Percentiles rank a stretch among this genome's conserved stretches.
Conservation (phyloP, 768 basidiomycete genomes). For the Suillus occidentalis region DNA sequence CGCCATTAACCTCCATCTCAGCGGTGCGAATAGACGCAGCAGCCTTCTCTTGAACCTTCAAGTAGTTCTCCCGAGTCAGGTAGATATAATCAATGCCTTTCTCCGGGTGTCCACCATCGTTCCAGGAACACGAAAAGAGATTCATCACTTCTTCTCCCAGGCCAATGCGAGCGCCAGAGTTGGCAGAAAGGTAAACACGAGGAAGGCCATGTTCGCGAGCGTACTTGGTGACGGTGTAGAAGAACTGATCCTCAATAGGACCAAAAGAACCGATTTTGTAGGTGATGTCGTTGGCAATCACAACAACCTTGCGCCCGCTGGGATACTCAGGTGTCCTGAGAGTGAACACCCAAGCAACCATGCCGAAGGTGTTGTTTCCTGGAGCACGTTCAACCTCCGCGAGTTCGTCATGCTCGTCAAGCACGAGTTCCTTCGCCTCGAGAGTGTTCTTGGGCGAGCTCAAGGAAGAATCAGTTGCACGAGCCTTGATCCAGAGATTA, state of each 20-base stretch:
- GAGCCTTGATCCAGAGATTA: slow-evolving; percentile 84
- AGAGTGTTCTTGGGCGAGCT: slow-evolving; percentile 76
- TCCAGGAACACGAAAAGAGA: slow-evolving; percentile 92
- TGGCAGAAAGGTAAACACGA: slow-evolving; percentile 96
- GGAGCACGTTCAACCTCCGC: slow-evolving; percentile 89
- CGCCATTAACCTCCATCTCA: slow-evolving; percentile 84
- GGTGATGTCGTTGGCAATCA: slow-evolving; percentile 97
- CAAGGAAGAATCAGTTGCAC: slow-evolving; percentile 61
- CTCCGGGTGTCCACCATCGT: slow-evolving; percentile 75
- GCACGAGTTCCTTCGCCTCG: slow-evolving; percentile 84
- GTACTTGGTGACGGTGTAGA: slow-evolving; percentile 91
- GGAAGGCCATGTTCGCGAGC: slow-evolving; percentile 87
- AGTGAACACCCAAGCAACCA: slow-evolving; percentile 98
- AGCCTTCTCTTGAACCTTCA: slow-evolving; percentile 88
- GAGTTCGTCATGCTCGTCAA: slow-evolving; percentile 91
- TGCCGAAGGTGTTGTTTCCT: slow-evolving; percentile 93
- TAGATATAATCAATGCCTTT: slow-evolving; percentile 97
- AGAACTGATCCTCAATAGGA: slow-evolving; percentile 93
- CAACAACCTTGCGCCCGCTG: slow-evolving; percentile 80
- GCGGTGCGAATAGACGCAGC: slow-evolving; percentile 73
- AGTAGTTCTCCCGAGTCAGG: slow-evolving; percentile 87
- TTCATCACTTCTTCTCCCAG: slow-evolving; percentile 88
- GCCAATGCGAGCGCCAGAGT: slow-evolving; percentile 97
- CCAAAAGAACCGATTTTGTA: slow-evolving; percentile 99
- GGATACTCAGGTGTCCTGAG: slow-evolving; percentile 92